Conservation (phyloP, 139 green algal species). For the Micromonas pusilla region DNA sequence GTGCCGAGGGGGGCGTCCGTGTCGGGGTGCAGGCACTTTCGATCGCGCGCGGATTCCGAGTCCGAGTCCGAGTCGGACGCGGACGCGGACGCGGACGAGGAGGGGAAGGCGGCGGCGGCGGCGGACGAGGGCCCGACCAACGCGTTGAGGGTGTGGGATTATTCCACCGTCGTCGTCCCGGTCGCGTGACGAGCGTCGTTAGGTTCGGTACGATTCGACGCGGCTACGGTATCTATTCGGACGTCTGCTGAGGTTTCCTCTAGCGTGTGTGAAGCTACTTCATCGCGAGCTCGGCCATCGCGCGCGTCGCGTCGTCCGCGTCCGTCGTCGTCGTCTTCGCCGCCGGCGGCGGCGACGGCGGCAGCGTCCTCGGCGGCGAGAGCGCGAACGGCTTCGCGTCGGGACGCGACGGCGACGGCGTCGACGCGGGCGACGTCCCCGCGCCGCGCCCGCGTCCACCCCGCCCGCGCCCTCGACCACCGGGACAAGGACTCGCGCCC, state of each 20-base stretch:
- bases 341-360: constrained; percentile 8
- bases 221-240: too few species aligned
- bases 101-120: constrained; percentile 2
- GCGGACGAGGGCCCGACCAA: constrained; percentile 4
- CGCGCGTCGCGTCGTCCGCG: not conserved
- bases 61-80: too few species aligned
- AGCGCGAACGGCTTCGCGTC: not conserved
- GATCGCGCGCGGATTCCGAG: not conserved
- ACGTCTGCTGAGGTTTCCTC: too few species aligned
- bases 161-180: too few species aligned
- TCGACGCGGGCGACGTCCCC: too few species aligned
- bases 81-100: constrained; percentile 18
- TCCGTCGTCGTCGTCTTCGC: not conserved
- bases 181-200: too few species aligned
- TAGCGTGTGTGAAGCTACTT: too few species aligned
- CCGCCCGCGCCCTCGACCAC: too few species aligned
- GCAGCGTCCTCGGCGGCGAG: constrained; percentile 4
- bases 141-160: constrained; percentile 15
- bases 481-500: too few species aligned
- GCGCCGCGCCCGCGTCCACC: too few species aligned
- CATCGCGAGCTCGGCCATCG: not conserved
- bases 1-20: not conserved
- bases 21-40: constrained; percentile 29
- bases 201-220: too few species aligned
- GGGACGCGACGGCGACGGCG: not conserved